phyloP scores from a whole-genome alignment of 2,329 filamentous ascomycete species.

The Hymenoscyphus fraxineus region DNA sequence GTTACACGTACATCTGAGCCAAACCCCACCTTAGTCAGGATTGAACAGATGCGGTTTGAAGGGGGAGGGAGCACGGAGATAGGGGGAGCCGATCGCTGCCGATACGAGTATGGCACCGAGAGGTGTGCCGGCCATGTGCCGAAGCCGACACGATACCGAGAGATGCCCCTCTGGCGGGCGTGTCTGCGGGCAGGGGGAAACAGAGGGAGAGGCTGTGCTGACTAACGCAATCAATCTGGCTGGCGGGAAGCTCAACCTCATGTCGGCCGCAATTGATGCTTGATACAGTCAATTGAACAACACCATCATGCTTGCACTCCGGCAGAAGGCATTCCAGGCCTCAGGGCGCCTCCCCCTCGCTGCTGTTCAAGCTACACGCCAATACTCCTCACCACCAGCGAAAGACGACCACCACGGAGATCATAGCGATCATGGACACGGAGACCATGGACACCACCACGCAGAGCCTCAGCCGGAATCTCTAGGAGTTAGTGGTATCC shows the following conservation, averaged over 20 bases:
- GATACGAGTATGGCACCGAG: too few relatives aligned
- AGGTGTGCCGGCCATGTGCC: too few relatives aligned
- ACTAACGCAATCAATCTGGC: constrained; percentile 8
- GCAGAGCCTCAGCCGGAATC: constrained; percentile 43
- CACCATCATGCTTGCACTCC: constrained; percentile 33
- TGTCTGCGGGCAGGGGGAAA: not conserved
- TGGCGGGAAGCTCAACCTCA: constrained; percentile 13
- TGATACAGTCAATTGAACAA: constrained; percentile 28
- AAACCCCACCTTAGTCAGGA: too few relatives aligned
- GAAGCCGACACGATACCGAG: too few relatives aligned
- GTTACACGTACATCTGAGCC: too few relatives aligned
- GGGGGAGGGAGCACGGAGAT: too few relatives aligned
- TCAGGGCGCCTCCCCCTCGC: constrained; percentile 25
- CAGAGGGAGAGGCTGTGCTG: not conserved
- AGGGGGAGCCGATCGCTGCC: too few relatives aligned
- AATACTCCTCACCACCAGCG: constrained; percentile 25
- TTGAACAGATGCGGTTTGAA: too few relatives aligned
- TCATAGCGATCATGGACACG: constrained; percentile 12
- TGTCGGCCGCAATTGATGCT: constrained; percentile 12
- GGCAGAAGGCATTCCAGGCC: constrained; percentile 33
- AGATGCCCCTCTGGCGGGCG: not conserved
- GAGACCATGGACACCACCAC: constrained; percentile 33
- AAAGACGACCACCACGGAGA: constrained; percentile 21
- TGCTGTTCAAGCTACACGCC: constrained; percentile 16
- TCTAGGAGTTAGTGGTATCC: constrained; percentile 44